Evolutionary conservation across 352 stramenopile species (phyloP), one percentile per base, ranked within the genome.

Genomic region (Phytopythium aichiense): DNA sequence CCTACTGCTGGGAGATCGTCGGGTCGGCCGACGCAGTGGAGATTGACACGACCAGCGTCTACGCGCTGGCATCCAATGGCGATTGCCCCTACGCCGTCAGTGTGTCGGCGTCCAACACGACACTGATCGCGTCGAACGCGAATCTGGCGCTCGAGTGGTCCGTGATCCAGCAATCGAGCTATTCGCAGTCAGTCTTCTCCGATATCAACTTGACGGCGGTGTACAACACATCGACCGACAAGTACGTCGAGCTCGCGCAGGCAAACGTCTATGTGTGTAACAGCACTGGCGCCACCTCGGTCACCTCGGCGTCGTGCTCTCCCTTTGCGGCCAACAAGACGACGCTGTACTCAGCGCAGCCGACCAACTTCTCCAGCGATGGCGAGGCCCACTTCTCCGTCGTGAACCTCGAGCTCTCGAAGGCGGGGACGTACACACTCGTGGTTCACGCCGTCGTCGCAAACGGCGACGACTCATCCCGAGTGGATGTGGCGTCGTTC

Each of bases 1-100:
- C 66, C 8, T 84, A 87, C 59, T 88, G 80, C 65, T 88, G 74
- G 72, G 64, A 73, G 46, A 61, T 74, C 9, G 65, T 82, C 8
- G 74, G 74, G 2, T 53, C 35, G 22, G 57, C 61, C 1, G 56
- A 78, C 6, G 58, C 72, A 0, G 43, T 42, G 15, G 45, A 61
- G 4, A 58, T 79, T 9, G 64, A 70, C 5, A 38, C 51, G 6
- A 63, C 68, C 0, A 85, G 74, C 31, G 66, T 87, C 28, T 59
- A 67, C 28, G 72, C 72, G 28, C 61, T 65, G 18, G 75, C 65
- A 6, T 71, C 76, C 42, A 67, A 63, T 30, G 51, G 46, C 25
- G 73, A 71, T 15, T 89, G 80, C 40, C 77, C 79, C 5, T 89
- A 84, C 68, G 51, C 58, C 5, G 16, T 84, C 55, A 69, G 46